Evolutionary conservation across 106 monocot genomes (phyloP).

Genomic region (Dendrobium nobile): DNA sequence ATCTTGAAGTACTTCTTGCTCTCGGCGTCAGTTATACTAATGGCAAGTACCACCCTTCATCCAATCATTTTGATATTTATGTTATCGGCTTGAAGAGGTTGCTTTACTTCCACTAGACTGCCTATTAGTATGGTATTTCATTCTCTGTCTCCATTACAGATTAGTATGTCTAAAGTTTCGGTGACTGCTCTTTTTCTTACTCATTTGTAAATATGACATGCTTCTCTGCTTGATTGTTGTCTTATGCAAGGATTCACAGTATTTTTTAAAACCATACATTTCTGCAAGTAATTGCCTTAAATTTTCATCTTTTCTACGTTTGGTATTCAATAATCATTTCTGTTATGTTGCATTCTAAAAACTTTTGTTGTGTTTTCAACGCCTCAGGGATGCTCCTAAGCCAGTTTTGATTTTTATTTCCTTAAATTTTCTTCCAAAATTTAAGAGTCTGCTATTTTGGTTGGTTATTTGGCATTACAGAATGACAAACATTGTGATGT

Average conservation of each 20-base stretch:
- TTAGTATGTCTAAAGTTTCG: background rate
- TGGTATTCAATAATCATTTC: background rate
- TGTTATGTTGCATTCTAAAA: background rate
- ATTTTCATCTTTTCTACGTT: background rate
- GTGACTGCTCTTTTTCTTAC: background rate
- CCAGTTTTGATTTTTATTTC: no score
- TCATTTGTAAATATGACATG: background rate
- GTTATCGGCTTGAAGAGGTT: background rate
- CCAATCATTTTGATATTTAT: background rate
- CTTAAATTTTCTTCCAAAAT: no score
- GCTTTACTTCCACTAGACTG: background rate
- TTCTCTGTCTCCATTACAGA: background rate
- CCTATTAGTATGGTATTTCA: background rate
- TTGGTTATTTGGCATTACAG: no score
- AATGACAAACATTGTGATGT: no score
- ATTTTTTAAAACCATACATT: background rate
- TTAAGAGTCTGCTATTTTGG: no score
- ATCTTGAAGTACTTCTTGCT: conserved; percentile 92
- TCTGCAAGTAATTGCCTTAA: background rate
- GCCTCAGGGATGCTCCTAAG: no score
- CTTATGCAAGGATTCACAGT: background rate
- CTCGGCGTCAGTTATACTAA: conserved; percentile 99
- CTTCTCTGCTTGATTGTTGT: background rate
- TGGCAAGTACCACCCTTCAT: conserved; percentile 34
- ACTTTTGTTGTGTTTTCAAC: no score